Evolutionary conservation across 129 eudicot species (phyloP), one percentile per base, ranked within the genome.

Genomic region (Lactuca sativa): DNA sequence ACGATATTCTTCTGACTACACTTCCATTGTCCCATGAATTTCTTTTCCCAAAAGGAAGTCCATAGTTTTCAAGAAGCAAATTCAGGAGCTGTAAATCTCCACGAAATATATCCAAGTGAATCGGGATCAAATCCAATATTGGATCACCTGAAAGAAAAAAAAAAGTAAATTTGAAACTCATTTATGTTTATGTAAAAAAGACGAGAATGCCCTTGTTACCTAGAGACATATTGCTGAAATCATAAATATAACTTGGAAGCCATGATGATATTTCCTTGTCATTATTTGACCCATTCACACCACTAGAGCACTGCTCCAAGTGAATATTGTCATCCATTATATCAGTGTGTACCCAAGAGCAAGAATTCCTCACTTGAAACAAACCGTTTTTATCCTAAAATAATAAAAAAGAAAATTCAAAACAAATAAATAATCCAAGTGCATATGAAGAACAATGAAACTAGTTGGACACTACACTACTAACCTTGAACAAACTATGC

Each of bases 261-360:
- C 98, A 92, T 30, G 80, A 92, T 34, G 78, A 62, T 49, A 9
- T 61, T 71, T 53, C 77, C 18, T 40, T 78, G 60, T 73, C 73
- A 38, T 55, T 61, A 33, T 60, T 38, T 9, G 63, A 51, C 18
- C 75, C 75, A 31, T 54, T 43, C 31, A 37, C 64, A 70, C 43
- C 71, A 58, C 64, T 75, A 62, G 74, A 69, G 64, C 66, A 80
- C 15, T 81, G 84, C 68, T 83, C 88, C 88, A 92, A 71, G 82
- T 82, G 81, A 79, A 92, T 75, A 78, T 92, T 92, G 75, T 92
- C 98, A 78, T 92, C 96, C 98, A 92, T 92, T 38, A 92, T 79
- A 59, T 92, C 98, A 2, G 98, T 81, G 81, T 92, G 98, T 82
- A 92, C 71, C 96, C 96, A 92, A 49, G 92, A 76, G 82, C 84